Conservation (phyloP, 140 eudicot genomes). For the Ambrosia hybrid region DNA sequence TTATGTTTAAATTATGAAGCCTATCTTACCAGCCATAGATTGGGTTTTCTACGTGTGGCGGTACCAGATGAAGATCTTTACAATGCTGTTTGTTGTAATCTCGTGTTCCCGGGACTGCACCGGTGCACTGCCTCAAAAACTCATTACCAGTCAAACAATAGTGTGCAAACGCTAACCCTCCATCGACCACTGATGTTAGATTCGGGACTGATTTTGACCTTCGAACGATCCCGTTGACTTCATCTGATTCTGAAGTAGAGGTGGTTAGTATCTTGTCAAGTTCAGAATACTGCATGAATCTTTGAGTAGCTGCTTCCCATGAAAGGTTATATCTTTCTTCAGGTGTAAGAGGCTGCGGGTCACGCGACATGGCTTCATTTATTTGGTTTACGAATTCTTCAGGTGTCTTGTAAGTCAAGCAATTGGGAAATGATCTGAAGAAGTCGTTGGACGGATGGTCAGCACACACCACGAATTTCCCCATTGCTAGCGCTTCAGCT, state of each 20-base stretch:
- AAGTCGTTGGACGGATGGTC: conserved; percentile 93
- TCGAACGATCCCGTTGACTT: conserved; percentile 13
- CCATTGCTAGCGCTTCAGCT: conserved; percentile 97
- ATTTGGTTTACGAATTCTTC: conserved; percentile 76
- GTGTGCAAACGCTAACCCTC: conserved; percentile 83
- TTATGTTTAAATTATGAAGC: neutral
- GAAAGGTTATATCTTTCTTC: conserved; percentile 75
- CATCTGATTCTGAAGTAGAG: conserved; percentile 11
- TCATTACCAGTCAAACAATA: conserved; percentile 76
- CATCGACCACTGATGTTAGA: conserved; percentile 61
- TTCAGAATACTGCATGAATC: conserved; percentile 85
- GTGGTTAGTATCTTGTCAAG: conserved; percentile 53
- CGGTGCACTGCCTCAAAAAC: conserved; percentile 74
- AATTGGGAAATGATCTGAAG: conserved; percentile 84
- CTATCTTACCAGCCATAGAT: conserved; percentile 52
- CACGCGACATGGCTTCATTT: conserved; percentile 73
- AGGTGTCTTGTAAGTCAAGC: conserved; percentile 75
- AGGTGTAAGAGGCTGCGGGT: conserved; percentile 84
- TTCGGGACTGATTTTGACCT: conserved; percentile 69
- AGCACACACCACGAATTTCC: conserved; percentile 89
- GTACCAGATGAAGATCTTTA: conserved; percentile 51
- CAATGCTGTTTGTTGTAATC: conserved; percentile 46
- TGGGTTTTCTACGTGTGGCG: conserved; percentile 59
- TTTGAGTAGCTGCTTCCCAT: conserved; percentile 95
- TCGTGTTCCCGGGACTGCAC: conserved; percentile 68